These are phyloP conservation scores for Apodospora peruviana DNA, from an alignment of 495 filamentous ascomycete species.

Conservation along the genomic window DNA sequence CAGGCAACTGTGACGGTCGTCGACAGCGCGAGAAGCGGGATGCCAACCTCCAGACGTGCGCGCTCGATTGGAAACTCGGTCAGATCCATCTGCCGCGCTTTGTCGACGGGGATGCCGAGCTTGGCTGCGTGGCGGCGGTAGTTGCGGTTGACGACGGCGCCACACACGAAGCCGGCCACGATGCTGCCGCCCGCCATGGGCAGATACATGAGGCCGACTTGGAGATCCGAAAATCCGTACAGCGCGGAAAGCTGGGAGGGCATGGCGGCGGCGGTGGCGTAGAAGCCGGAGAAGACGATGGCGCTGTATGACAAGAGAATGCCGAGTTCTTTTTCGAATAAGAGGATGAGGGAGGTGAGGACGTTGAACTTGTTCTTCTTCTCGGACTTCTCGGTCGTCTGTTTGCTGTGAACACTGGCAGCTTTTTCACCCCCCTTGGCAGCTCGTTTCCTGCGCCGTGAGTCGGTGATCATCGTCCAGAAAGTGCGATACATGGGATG, in stretches of 20 bases:
- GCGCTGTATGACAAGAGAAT: slow-evolving; percentile 52
- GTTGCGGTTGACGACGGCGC: slow-evolving; percentile 41
- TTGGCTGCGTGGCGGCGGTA: slow-evolving; percentile 41
- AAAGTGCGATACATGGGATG: slow-evolving; percentile 32
- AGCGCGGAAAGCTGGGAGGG: slow-evolving; percentile 40
- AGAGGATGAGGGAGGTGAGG: slow-evolving; percentile 51
- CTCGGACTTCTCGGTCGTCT: slow-evolving; percentile 19
- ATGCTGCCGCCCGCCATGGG: slow-evolving; percentile 57
- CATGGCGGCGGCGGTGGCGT: slow-evolving; percentile 49
- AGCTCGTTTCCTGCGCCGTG: not conserved
- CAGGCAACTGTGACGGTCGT: slow-evolving; percentile 39
- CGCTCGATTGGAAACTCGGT: slow-evolving; percentile 58
- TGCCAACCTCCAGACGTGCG: slow-evolving; percentile 53
- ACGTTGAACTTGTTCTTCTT: slow-evolving; percentile 54
- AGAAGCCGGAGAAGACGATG: slow-evolving; percentile 56
- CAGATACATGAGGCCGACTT: slow-evolving; percentile 54
- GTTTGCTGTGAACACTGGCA: not conserved
- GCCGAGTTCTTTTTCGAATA: slow-evolving; percentile 55
- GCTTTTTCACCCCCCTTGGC: not conserved
- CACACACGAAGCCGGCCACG: slow-evolving; percentile 52
- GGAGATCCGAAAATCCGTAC: slow-evolving; percentile 55
- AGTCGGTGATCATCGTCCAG: slow-evolving; percentile 27
- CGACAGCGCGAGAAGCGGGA: slow-evolving; percentile 41
- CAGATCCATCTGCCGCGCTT: slow-evolving; percentile 44
- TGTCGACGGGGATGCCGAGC: slow-evolving; percentile 29